These are phyloP conservation scores for Cardamine chenopodiifolia DNA, from an alignment of 345 rosid genomes.

Conservation along the genomic window DNA sequence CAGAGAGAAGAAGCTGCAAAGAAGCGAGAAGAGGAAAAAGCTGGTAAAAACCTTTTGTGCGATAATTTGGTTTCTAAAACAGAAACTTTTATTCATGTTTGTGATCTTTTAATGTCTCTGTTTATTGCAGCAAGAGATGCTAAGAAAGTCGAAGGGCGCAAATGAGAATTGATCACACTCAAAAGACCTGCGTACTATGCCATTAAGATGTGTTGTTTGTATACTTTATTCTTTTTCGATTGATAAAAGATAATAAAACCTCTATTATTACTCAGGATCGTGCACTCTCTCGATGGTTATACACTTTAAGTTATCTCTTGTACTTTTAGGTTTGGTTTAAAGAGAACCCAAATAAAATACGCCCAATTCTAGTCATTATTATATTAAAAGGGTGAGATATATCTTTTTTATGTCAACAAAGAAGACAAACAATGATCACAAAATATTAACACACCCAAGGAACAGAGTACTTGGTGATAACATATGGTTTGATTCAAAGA, in stretches of 20 bases:
- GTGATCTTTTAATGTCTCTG: slow-evolving; percentile 21
- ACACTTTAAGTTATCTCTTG: slow-evolving; percentile 17
- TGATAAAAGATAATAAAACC: slow-evolving; percentile 18
- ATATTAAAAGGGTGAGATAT: too few relatives aligned
- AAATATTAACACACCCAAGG: too few relatives aligned
- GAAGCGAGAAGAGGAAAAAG: slow-evolving; percentile 70
- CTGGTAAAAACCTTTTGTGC: slow-evolving; percentile 40
- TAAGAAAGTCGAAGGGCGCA: slow-evolving; percentile 57
- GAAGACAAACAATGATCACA: too few relatives aligned
- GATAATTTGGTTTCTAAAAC: neutral
- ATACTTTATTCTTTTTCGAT: slow-evolving; percentile 16
- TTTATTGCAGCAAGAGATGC: slow-evolving; percentile 48
- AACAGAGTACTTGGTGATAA: too few relatives aligned
- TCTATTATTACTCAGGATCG: slow-evolving; percentile 12
- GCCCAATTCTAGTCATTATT: neutral
- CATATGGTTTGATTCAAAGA: too few relatives aligned
- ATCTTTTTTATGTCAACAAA: too few relatives aligned
- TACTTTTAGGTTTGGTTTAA: too few relatives aligned
- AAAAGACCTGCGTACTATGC: slow-evolving; percentile 10
- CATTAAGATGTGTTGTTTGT: slow-evolving; percentile 17
- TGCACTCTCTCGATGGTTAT: slow-evolving; percentile 19
- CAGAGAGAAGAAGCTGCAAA: slow-evolving; percentile 78
- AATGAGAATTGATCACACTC: slow-evolving; percentile 39
- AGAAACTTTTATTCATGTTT: neutral
- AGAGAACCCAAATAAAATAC: neutral